Conservation (phyloP, 495 filamentous ascomycete species). For the Rostrohypoxylon terebratum region DNA sequence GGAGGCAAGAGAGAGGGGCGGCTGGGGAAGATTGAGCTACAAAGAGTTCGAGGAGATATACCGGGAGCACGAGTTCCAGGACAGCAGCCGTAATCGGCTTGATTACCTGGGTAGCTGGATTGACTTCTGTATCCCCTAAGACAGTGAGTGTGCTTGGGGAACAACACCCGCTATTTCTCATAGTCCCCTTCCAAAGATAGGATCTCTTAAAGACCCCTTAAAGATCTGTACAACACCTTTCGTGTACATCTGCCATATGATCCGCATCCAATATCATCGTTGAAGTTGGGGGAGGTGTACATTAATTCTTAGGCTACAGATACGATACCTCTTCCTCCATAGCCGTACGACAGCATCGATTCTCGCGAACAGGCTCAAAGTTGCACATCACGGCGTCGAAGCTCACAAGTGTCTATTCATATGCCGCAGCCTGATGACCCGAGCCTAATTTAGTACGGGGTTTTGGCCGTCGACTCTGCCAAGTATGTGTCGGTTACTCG, state of each 20-base stretch:
- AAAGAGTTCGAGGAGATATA: constrained; percentile 80
- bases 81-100: constrained; percentile 64
- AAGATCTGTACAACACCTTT: not conserved
- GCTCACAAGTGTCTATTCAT: not conserved
- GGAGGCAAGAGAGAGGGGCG: constrained; percentile 75
- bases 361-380: not conserved
- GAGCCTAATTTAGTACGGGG: not conserved
- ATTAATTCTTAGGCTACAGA: not conserved
- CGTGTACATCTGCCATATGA: not conserved
- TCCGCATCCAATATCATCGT: not conserved
- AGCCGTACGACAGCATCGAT: not conserved
- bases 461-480: not conserved
- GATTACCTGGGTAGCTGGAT: constrained; percentile 88
- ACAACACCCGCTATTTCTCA: not conserved
- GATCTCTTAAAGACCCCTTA: not conserved
- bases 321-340: not conserved
- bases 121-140: constrained; percentile 74
- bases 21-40: constrained; percentile 76
- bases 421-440: not conserved
- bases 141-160: not conserved
- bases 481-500: no score
- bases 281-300: not conserved
- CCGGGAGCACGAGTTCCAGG: constrained; percentile 66
- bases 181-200: not conserved
- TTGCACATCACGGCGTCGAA: not conserved